phyloP scores from a whole-genome alignment of 495 filamentous ascomycete genomes.

The Amorphotheca resinae region DNA sequence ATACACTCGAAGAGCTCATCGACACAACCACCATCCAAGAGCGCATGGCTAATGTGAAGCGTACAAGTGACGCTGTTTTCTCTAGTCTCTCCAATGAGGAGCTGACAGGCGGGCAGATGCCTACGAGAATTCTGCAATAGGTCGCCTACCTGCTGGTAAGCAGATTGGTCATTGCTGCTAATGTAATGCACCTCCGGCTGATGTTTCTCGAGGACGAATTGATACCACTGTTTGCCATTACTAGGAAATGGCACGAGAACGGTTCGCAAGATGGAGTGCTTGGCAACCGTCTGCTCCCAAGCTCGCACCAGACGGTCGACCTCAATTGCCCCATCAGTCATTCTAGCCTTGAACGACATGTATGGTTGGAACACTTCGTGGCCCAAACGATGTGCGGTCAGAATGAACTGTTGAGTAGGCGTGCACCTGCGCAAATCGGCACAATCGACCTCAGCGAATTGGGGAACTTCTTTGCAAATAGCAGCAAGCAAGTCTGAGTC shows the following conservation, averaged over 20 bases:
- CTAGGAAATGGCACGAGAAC: background rate
- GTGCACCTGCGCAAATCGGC: too few species aligned
- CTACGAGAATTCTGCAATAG: too few species aligned
- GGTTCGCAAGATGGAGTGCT: background rate
- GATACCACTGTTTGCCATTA: background rate
- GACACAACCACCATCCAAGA: too few species aligned
- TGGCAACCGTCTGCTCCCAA: background rate
- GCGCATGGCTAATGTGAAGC: too few species aligned
- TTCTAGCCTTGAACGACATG: too few species aligned
- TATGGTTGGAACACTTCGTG: background rate
- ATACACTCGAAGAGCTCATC: too few species aligned
- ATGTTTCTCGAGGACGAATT: background rate
- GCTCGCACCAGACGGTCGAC: background rate
- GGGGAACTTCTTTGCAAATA: background rate
- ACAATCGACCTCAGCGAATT: background rate
- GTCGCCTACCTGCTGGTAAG: background rate
- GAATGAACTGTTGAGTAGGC: too few species aligned
- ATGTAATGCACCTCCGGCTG: background rate
- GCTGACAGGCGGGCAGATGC: too few species aligned
- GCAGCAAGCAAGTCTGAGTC: background rate
- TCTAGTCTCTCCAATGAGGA: too few species aligned
- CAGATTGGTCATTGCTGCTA: background rate
- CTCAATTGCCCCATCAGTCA: too few species aligned
- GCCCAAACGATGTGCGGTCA: too few species aligned
- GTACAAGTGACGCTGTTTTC: too few species aligned